Evolutionary conservation across 2,329 filamentous ascomycete species (phyloP).

Genomic region (Chrysoporthe puriensis): DNA sequence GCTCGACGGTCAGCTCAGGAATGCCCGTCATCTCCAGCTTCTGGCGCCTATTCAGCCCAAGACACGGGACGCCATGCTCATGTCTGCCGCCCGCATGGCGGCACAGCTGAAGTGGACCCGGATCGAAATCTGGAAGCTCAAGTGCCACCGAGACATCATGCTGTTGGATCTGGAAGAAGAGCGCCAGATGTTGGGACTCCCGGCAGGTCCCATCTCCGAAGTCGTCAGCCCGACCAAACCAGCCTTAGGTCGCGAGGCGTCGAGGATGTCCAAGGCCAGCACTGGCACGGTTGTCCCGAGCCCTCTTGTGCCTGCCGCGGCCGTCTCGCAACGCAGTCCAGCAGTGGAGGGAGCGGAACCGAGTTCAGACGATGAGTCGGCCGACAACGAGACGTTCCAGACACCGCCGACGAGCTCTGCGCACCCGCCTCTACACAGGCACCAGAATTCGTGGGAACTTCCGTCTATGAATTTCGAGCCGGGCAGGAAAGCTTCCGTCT

Average conservation of each 20-base stretch:
- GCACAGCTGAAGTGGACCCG: conserved; percentile 93
- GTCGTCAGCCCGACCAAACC: conserved; percentile 30
- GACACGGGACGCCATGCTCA: conserved; percentile 83
- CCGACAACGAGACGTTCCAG: conserved; percentile 50
- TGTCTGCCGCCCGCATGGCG: conserved; percentile 80
- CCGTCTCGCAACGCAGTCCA: conserved; percentile 39
- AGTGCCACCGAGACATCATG: conserved; percentile 88
- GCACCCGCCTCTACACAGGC: conserved; percentile 42
- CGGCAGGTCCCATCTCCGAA: conserved; percentile 32
- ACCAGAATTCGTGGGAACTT: conserved; percentile 49
- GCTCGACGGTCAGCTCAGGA: conserved; percentile 81
- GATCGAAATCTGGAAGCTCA: conserved; percentile 90
- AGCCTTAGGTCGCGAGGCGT: conserved; percentile 36
- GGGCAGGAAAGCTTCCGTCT: conserved; percentile 48
- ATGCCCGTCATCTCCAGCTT: conserved; percentile 87
- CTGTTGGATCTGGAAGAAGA: conserved; percentile 86
- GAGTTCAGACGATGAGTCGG: conserved; percentile 43
- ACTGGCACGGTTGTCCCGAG: conserved; percentile 38
- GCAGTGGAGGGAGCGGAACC: conserved; percentile 35
- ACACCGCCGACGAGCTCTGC: conserved; percentile 50
- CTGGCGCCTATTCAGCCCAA: conserved; percentile 90
- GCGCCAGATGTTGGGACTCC: conserved; percentile 45
- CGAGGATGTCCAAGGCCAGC: conserved; percentile 43
- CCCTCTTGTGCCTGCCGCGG: conserved; percentile 41
- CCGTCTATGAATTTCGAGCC: conserved; percentile 42